Conservation (phyloP, 2,329 filamentous ascomycete species). For the Diplodia intermedia region DNA sequence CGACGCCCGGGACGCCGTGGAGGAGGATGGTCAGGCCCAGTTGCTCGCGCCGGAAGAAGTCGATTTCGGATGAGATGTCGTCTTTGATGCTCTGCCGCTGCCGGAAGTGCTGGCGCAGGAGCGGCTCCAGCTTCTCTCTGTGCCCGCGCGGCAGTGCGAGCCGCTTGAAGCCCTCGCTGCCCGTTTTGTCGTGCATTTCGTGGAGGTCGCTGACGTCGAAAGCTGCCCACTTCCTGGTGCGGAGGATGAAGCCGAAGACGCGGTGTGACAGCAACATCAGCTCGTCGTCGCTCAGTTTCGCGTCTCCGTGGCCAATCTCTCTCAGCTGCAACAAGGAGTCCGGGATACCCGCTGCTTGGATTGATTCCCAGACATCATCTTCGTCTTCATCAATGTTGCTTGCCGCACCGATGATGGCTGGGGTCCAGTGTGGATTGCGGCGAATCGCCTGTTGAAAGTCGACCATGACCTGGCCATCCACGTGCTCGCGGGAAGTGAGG, state of each 20-base stretch:
- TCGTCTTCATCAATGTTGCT: neutral
- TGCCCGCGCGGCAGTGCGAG: conserved; percentile 1
- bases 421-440: neutral
- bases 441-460: neutral
- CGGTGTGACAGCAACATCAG: conserved; percentile 6
- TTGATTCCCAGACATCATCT: neutral
- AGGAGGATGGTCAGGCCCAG: neutral
- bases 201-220: neutral
- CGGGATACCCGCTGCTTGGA: neutral
- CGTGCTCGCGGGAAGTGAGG: neutral
- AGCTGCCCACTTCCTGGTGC: conserved; percentile 32
- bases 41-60: neutral
- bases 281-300: conserved; percentile 1
- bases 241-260: conserved; percentile 31
- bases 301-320: neutral
- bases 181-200: neutral
- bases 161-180: neutral
- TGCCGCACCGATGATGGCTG: neutral
- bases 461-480: neutral
- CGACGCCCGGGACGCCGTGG: conserved; percentile 8
- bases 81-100: neutral
- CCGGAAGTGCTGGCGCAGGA: conserved; percentile 12
- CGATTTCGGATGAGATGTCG: neutral
- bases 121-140: conserved; percentile 1
- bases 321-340: neutral